Evolutionary conservation across 1,139 yeast genomes (phyloP).

Genomic region (Wickerhamomyces sp.): DNA sequence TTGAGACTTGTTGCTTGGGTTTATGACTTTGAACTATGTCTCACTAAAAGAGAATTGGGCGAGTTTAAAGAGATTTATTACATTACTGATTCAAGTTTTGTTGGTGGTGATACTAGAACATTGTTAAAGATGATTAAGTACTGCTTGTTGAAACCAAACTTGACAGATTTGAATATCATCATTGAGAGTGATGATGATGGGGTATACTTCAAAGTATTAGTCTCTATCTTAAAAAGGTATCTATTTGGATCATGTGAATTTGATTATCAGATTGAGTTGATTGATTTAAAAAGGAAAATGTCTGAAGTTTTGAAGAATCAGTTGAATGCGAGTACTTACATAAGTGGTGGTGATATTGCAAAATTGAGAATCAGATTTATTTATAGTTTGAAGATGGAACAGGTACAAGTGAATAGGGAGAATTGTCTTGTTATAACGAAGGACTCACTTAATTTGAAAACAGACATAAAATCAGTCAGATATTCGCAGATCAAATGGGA

Average conservation of each 20-base stretch:
- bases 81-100: background rate
- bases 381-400: background rate
- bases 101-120: background rate
- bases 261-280: background rate
- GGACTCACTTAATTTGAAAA: background rate
- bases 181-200: background rate
- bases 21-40: background rate
- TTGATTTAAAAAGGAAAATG: too few relatives aligned
- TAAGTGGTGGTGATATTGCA: too few relatives aligned
- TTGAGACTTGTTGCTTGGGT: background rate
- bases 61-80: background rate
- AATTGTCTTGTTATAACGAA: background rate
- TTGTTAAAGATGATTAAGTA: background rate
- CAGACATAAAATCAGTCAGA: background rate
- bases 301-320: too few relatives aligned
- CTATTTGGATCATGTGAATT: background rate
- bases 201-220: background rate
- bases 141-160: background rate
- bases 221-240: background rate
- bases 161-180: background rate
- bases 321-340: background rate
- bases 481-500: background rate
- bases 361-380: background rate
- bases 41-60: background rate
- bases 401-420: background rate